These are phyloP conservation scores for Aspergillus calidoustus DNA, from an alignment of 2,329 filamentous ascomycete species.

Conservation along the genomic window DNA sequence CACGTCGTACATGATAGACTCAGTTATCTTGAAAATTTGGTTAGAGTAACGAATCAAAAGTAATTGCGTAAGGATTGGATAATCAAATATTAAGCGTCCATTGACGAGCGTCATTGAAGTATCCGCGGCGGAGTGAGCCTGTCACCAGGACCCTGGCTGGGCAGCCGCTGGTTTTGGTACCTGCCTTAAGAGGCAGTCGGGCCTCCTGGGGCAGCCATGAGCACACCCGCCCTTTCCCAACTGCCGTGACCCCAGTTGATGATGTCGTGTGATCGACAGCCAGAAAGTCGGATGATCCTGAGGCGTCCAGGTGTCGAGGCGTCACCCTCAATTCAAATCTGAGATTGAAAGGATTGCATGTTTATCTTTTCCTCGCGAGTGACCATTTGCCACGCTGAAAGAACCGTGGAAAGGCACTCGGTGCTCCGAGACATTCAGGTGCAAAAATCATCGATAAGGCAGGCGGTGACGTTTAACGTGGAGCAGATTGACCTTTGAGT, in stretches of 20 bases:
- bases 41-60: not conserved
- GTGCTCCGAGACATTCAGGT: not conserved
- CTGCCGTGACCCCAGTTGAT: not conserved
- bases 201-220: not conserved
- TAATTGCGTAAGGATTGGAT: not conserved
- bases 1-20: not conserved
- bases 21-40: not conserved
- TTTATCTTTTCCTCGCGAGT: not conserved
- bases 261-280: not conserved
- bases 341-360: not conserved
- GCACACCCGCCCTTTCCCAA: not conserved
- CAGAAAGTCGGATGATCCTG: not conserved
- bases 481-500: not conserved
- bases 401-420: not conserved
- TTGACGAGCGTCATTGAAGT: not conserved
- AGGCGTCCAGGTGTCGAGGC: not conserved
- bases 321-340: not conserved
- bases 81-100: not conserved
- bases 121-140: not conserved
- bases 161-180: not conserved
- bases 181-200: not conserved
- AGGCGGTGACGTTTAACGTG: not conserved
- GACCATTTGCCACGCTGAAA: constrained; percentile 10
- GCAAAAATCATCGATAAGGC: not conserved
- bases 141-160: not conserved